These are phyloP conservation scores for Gautieria morchelliformis DNA, from an alignment of 768 basidiomycete species.

Conservation along the genomic window DNA sequence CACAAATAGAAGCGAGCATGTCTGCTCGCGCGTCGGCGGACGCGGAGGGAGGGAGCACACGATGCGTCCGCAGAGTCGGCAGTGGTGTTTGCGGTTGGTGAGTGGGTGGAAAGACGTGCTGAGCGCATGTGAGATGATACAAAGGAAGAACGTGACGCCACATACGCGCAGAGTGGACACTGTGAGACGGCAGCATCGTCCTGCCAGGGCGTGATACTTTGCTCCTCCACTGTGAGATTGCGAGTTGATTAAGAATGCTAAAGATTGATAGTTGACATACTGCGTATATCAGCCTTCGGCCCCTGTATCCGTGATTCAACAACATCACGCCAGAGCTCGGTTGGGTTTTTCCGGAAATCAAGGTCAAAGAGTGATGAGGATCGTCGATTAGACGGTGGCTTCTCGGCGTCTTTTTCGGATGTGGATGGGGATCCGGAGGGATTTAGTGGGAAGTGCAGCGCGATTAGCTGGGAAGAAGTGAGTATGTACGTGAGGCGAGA, in stretches of 20 bases:
- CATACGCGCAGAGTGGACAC: slow-evolving; percentile 82
- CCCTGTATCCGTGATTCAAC: slow-evolving; percentile 34
- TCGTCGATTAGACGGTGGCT: slow-evolving; percentile 25
- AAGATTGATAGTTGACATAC: slow-evolving; percentile 27
- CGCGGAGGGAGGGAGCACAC: slow-evolving; percentile 84
- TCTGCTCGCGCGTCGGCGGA: slow-evolving; percentile 49
- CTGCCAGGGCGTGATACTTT: slow-evolving; percentile 92
- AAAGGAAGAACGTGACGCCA: slow-evolving; percentile 5
- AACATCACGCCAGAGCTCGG: slow-evolving; percentile 63
- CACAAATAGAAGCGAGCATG: slow-evolving; percentile 77
- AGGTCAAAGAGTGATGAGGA: slow-evolving; percentile 70
- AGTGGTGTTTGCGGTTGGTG: slow-evolving; percentile 93
- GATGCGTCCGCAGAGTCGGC: slow-evolving; percentile 85
- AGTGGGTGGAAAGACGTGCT: slow-evolving; percentile 72
- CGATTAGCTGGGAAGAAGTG: neutral
- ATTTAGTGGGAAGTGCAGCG: slow-evolving; percentile 1
- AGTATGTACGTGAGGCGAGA: neutral
- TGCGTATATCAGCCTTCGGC: slow-evolving; percentile 57
- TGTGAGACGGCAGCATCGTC: slow-evolving; percentile 65
- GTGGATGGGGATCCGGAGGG: slow-evolving; percentile 1
- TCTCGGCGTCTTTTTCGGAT: neutral
- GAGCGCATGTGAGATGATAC: slow-evolving; percentile 19
- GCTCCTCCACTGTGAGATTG: slow-evolving; percentile 56
- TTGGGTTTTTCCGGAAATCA: slow-evolving; percentile 52
- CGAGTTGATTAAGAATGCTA: neutral